A percentile compares a stretch with the other conserved stretches of the same genome.
phyloP scores from a whole-genome alignment of 768 basidiomycete species.

The Tricholoma terreum region DNA sequence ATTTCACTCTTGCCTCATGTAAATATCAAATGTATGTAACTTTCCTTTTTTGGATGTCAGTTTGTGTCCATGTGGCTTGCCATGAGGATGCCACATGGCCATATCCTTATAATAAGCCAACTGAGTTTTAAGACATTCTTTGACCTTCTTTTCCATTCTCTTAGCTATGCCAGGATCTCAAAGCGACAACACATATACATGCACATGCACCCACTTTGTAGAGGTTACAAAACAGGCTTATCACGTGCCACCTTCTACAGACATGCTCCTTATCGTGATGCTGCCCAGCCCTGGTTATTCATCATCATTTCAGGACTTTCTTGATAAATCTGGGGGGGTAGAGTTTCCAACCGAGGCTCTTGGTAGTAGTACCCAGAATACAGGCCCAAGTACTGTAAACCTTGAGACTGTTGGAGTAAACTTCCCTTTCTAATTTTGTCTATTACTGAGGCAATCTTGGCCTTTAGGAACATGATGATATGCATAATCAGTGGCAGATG shows the following conservation, averaged over 20 bases:
- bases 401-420: neutral
- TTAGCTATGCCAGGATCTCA: too few relatives aligned
- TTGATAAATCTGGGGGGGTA: neutral
- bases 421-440: neutral
- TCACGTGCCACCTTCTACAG: neutral
- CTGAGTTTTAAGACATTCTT: too few relatives aligned
- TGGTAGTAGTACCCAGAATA: too few relatives aligned
- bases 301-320: neutral
- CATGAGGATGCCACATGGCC: neutral
- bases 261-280: neutral
- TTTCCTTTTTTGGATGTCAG: too few relatives aligned
- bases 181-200: too few relatives aligned
- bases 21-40: neutral
- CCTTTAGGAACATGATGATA: neutral
- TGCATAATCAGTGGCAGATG: too few relatives aligned
- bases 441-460: neutral
- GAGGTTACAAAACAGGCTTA: too few relatives aligned
- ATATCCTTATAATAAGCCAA: neutral
- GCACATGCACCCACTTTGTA: too few relatives aligned
- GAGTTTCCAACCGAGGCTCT: too few relatives aligned
- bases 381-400: too few relatives aligned
- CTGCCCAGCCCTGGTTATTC: neutral
- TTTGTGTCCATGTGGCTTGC: neutral
- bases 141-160: too few relatives aligned
- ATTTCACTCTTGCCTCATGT: neutral